These are phyloP conservation scores for Porpolomopsis calyptriformis DNA, from an alignment of 768 basidiomycete species.

Conservation along the genomic window DNA sequence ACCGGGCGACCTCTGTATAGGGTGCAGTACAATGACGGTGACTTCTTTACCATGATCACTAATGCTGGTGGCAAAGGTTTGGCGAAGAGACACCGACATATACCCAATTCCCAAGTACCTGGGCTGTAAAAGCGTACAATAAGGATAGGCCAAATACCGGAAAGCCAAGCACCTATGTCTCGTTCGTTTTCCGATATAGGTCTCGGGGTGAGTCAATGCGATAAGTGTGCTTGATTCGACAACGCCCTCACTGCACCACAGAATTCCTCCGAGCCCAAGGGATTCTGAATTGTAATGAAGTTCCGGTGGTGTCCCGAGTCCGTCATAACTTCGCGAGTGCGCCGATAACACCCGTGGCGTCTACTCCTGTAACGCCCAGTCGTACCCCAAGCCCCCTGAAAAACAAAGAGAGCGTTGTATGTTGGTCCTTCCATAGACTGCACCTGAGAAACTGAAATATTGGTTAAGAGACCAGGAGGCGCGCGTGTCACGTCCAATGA, in stretches of 20 bases:
- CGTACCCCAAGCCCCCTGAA: not conserved
- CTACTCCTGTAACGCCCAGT: slow-evolving; percentile 1
- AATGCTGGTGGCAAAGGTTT: slow-evolving; percentile 27
- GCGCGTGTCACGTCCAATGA: too few relatives aligned
- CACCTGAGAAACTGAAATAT: not conserved
- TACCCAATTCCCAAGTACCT: slow-evolving; percentile 39
- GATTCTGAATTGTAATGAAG: slow-evolving; percentile 26
- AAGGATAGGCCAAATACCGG: slow-evolving; percentile 17
- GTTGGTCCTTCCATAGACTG: not conserved
- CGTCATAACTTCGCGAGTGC: slow-evolving; percentile 36
- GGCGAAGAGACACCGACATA: slow-evolving; percentile 31
- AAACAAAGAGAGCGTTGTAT: not conserved
- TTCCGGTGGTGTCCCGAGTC: slow-evolving; percentile 4
- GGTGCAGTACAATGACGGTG: slow-evolving; percentile 25
- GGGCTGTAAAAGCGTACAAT: slow-evolving; percentile 42
- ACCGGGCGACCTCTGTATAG: slow-evolving; percentile 34
- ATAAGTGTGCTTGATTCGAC: too few relatives aligned
- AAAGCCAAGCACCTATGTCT: slow-evolving; percentile 43
- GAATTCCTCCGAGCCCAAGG: slow-evolving; percentile 44
- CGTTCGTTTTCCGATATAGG: slow-evolving; percentile 60
- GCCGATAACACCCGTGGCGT: slow-evolving; percentile 11
- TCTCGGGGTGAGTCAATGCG: slow-evolving; percentile 32
- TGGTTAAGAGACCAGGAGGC: too few relatives aligned
- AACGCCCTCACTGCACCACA: too few relatives aligned
- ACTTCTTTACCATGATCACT: not conserved